Percentiles rank a stretch among this genome's conserved stretches.
phyloP scores from a whole-genome alignment of 495 filamentous ascomycete genomes.

The Massariosphaeria phaeospora region DNA sequence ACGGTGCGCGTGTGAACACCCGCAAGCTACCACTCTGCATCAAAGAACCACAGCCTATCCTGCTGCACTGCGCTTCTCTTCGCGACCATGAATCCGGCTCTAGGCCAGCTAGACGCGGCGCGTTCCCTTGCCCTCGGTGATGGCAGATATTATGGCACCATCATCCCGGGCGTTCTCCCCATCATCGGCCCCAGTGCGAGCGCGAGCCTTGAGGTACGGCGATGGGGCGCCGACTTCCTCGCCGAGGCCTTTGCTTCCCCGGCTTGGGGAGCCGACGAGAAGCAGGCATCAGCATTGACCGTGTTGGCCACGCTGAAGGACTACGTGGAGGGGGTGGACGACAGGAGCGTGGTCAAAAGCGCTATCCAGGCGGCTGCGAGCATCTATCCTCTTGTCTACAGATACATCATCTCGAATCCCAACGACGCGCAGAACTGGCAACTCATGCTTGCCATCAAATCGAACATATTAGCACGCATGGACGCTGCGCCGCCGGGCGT shows the following conservation, averaged over 20 bases:
- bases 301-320: slow-evolving; percentile 71
- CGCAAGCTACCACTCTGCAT: slow-evolving; percentile 9
- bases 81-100: slow-evolving; percentile 19
- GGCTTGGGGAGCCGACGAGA: slow-evolving; percentile 62
- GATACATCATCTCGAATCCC: slow-evolving; percentile 81
- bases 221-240: slow-evolving; percentile 96
- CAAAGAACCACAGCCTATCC: slow-evolving; percentile 14
- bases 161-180: slow-evolving; percentile 82
- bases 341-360: slow-evolving; percentile 70
- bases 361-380: slow-evolving; percentile 80
- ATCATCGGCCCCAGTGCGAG: slow-evolving; percentile 71
- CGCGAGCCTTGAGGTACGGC: slow-evolving; percentile 62
- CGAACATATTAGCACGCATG: slow-evolving; percentile 80
- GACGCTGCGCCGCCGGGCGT: slow-evolving; percentile 72
- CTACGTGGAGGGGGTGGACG: slow-evolving; percentile 62
- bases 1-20: slow-evolving; percentile 16
- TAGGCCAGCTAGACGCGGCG: slow-evolving; percentile 79
- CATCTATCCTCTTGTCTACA: slow-evolving; percentile 85
- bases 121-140: slow-evolving; percentile 83
- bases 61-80: slow-evolving; percentile 13
- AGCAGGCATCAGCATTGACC: slow-evolving; percentile 65
- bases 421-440: slow-evolving; percentile 79
- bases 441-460: slow-evolving; percentile 81
- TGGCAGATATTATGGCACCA: slow-evolving; percentile 76
- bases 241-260: slow-evolving; percentile 94